Conservation (phyloP, 2,329 filamentous ascomycete species). For the Emergomyces orientalis region DNA sequence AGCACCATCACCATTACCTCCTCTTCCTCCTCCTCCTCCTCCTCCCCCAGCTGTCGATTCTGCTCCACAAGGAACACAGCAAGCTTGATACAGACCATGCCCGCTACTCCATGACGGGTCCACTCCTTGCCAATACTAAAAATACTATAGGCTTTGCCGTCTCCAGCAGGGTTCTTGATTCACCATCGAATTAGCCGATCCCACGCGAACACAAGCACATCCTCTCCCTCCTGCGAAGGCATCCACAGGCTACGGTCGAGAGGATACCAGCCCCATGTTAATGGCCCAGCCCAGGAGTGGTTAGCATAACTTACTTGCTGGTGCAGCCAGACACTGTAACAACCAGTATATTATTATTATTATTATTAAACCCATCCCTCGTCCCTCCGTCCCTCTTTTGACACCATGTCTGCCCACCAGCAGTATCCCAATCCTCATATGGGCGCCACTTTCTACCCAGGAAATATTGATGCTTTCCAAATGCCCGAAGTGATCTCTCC, state of each 20-base stretch:
- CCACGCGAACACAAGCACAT: neutral
- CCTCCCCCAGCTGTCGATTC: neutral
- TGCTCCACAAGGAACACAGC: neutral
- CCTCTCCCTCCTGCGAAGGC: neutral
- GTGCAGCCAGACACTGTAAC: neutral
- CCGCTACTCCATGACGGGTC: neutral
- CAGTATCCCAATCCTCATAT: conserved; percentile 35
- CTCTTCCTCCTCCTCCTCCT: neutral
- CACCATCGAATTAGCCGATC: neutral
- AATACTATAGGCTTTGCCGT: neutral
- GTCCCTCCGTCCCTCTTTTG: conserved; percentile 7
- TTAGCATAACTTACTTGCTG: neutral
- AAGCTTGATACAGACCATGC: neutral
- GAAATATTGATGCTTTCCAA: conserved; percentile 58
- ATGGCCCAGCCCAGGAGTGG: neutral
- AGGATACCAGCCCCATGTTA: neutral
- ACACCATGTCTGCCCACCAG: conserved; percentile 28
- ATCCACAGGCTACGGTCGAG: neutral
- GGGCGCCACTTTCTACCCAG: conserved; percentile 59
- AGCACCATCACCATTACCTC: neutral
- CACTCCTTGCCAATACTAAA: neutral
- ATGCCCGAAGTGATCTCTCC: conserved; percentile 62
- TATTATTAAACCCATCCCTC: conserved; percentile 9
- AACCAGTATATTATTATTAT: neutral
- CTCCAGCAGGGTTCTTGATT: neutral